Conservation (phyloP, 2,329 filamentous ascomycete genomes). For the Colletotrichum salicis region DNA sequence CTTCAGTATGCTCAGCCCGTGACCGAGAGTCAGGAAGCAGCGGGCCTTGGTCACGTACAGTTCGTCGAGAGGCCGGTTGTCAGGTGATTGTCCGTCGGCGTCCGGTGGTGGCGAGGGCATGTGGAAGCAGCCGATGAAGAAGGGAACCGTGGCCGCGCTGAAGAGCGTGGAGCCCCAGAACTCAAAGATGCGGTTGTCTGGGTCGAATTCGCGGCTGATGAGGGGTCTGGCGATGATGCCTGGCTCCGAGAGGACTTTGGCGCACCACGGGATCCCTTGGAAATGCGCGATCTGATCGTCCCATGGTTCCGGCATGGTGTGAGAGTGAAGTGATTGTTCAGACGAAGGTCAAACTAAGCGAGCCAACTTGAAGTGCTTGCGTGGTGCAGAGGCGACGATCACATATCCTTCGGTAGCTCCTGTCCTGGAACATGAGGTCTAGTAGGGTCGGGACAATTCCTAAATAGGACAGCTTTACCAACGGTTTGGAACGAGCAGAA, state of each 20-base stretch:
- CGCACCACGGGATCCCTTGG: conserved; percentile 1
- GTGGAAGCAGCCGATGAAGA: conserved; percentile 12
- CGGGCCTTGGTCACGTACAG: background rate
- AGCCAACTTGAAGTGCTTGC: background rate
- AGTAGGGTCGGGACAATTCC: background rate
- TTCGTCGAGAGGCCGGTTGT: background rate
- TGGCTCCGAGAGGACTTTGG: background rate
- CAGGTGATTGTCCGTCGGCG: background rate
- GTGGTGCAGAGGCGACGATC: background rate
- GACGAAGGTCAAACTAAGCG: background rate
- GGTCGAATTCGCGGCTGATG: conserved; percentile 9
- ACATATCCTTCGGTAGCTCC: background rate
- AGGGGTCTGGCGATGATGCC: background rate
- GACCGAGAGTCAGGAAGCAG: background rate
- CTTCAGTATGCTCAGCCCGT: background rate
- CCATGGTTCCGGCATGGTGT: background rate
- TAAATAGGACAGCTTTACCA: background rate
- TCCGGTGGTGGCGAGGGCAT: background rate
- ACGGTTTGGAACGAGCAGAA: background rate
- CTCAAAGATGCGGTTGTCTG: background rate
- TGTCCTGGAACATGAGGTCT: background rate
- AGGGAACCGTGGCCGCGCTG: conserved; percentile 2
- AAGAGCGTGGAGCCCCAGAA: conserved; percentile 4
- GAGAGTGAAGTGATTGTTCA: background rate
- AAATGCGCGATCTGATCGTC: background rate